phyloP scores from a whole-genome alignment of 169 alveolate species.

The Theileria orientalis region DNA sequence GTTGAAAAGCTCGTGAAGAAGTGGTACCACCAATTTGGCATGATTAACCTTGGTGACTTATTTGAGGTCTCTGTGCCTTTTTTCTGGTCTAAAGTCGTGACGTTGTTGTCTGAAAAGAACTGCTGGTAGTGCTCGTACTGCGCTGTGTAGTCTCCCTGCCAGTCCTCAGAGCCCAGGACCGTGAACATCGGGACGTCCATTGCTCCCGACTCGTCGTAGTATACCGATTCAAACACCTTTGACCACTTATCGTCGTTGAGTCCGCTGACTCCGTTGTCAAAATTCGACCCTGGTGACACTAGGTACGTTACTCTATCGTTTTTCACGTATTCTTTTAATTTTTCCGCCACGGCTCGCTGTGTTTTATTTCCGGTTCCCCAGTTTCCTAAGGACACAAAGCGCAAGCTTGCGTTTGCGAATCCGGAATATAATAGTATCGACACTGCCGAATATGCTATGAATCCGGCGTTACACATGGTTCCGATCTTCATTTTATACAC shows the following conservation, averaged over 20 bases:
- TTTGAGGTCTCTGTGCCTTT: slow-evolving; percentile 43
- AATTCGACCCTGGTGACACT: slow-evolving; percentile 84
- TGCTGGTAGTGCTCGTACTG: slow-evolving; percentile 74
- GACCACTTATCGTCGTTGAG: slow-evolving; percentile 78
- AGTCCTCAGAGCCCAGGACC: slow-evolving; percentile 84
- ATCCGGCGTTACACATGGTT: background rate
- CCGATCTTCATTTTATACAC: slow-evolving; percentile 15
- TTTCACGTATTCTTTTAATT: slow-evolving; percentile 73
- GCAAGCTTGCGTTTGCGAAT: slow-evolving; percentile 69
- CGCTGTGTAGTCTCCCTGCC: slow-evolving; percentile 83
- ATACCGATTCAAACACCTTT: slow-evolving; percentile 73
- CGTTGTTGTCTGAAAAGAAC: slow-evolving; percentile 51
- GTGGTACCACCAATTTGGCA: slow-evolving; percentile 91
- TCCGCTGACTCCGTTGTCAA: slow-evolving; percentile 79
- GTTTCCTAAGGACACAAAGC: slow-evolving; percentile 83
- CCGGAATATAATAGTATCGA: slow-evolving; percentile 3
- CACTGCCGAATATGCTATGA: background rate
- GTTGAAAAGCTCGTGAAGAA: slow-evolving; percentile 80
- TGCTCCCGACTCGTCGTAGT: slow-evolving; percentile 75
- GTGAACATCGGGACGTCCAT: slow-evolving; percentile 83
- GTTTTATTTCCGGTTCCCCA: slow-evolving; percentile 80
- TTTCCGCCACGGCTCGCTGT: slow-evolving; percentile 77
- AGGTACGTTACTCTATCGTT: slow-evolving; percentile 79
- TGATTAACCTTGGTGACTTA: slow-evolving; percentile 82
- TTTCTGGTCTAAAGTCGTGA: background rate